A percentile compares a stretch with the other conserved stretches of the same genome.
phyloP scores from a whole-genome alignment of 805 yeast genomes.

The Saturnispora sanitii region DNA sequence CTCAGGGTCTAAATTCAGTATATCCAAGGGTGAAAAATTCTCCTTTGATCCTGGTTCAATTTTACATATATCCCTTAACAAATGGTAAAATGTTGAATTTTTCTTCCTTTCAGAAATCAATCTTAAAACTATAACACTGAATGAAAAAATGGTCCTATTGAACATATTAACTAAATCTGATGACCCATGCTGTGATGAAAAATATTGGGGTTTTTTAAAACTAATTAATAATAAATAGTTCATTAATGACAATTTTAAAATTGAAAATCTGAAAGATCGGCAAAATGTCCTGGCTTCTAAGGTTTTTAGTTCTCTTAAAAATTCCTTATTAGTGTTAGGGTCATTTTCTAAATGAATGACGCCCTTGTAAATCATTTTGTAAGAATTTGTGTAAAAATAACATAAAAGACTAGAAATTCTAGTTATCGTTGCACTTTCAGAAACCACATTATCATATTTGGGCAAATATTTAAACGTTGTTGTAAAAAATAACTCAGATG shows the following conservation, averaged over 20 bases:
- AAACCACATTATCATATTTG: conserved; percentile 7
- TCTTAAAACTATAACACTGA: conserved; percentile 14
- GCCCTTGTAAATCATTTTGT: conserved; percentile 7
- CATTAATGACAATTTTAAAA: conserved; percentile 15
- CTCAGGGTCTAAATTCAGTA: conserved; percentile 5
- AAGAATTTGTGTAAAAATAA: conserved; percentile 16
- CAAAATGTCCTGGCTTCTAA: conserved; percentile 14
- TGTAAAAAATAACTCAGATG: conserved; percentile 12
- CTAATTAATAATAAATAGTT: conserved; percentile 13
- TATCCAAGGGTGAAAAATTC: conserved; percentile 9
- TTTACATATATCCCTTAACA: neutral
- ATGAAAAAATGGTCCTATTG: conserved; percentile 12
- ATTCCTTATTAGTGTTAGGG: conserved; percentile 1
- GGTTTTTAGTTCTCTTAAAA: conserved; percentile 10
- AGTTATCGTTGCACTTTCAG: conserved; percentile 1
- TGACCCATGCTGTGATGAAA: conserved; percentile 13
- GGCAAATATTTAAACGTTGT: conserved; percentile 1
- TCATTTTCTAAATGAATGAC: conserved; percentile 1
- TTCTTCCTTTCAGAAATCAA: conserved; percentile 6
- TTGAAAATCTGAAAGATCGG: conserved; percentile 14
- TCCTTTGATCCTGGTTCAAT: neutral
- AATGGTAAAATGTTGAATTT: neutral
- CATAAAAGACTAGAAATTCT: conserved; percentile 16
- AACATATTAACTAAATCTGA: conserved; percentile 20
- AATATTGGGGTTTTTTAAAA: conserved; percentile 5